phyloP scores from a whole-genome alignment of 768 basidiomycete species.

The Fistulinella prunicolor region DNA sequence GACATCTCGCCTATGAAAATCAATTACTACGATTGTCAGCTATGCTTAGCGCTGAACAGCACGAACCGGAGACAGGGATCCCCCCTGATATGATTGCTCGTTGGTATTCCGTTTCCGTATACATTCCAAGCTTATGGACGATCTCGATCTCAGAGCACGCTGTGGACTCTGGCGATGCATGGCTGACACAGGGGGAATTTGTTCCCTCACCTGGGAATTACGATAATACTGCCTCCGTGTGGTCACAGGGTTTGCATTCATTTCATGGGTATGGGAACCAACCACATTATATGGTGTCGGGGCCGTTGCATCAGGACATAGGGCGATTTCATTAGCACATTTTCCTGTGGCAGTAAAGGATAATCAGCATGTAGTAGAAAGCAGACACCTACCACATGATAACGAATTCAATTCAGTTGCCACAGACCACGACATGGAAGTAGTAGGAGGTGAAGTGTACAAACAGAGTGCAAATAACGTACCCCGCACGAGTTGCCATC shows the following conservation, averaged over 20 bases:
- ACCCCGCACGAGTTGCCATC: too few relatives aligned
- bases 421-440: too few relatives aligned
- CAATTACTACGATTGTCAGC: constrained; percentile 12
- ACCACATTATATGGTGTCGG: constrained; percentile 5
- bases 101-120: constrained; percentile 7
- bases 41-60: too few relatives aligned
- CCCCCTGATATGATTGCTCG: too few relatives aligned
- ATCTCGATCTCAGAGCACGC: constrained; percentile 7
- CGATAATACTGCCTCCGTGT: not conserved
- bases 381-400: too few relatives aligned
- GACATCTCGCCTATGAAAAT: constrained; percentile 22
- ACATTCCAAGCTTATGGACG: not conserved
- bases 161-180: not conserved
- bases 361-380: not conserved
- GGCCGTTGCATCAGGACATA: constrained; percentile 2
- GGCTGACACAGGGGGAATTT: constrained; percentile 6
- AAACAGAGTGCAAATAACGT: not conserved
- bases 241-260: constrained; percentile 7
- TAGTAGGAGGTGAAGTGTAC: not conserved
- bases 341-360: not conserved
- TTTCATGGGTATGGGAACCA: constrained; percentile 1
- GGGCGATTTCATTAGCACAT: constrained; percentile 7
- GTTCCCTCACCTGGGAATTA: constrained; percentile 4
- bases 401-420: too few relatives aligned
- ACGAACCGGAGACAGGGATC: too few relatives aligned